Evolutionary conservation across 2,329 filamentous ascomycete genomes (phyloP).

Genomic region (Aspergillus glaucus): DNA sequence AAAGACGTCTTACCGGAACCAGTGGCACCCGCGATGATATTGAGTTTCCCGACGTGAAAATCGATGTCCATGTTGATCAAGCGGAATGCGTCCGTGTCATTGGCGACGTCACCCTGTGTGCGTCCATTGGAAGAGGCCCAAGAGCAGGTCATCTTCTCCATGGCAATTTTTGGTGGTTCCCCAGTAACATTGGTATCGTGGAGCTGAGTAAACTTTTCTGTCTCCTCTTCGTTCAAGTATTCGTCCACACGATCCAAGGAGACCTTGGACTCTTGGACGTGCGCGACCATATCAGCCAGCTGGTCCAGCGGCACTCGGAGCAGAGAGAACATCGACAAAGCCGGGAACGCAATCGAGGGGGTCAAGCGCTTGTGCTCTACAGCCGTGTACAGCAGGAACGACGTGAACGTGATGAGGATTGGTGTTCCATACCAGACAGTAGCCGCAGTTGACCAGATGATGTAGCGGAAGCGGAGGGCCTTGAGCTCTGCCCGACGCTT

Average conservation of each 20-base stretch:
- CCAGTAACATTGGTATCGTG: slow-evolving; percentile 63
- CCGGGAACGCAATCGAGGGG: slow-evolving; percentile 91
- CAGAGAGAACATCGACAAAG: slow-evolving; percentile 90
- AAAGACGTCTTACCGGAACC: slow-evolving; percentile 94
- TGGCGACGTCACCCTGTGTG: slow-evolving; percentile 51
- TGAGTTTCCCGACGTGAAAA: slow-evolving; percentile 80
- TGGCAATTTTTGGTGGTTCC: slow-evolving; percentile 71
- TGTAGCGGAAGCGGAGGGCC: slow-evolving; percentile 72
- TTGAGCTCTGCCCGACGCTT: slow-evolving; percentile 75
- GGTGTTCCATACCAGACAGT: slow-evolving; percentile 96
- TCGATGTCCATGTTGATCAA: slow-evolving; percentile 76
- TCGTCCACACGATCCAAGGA: slow-evolving; percentile 95
- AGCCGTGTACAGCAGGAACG: slow-evolving; percentile 87
- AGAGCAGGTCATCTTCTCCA: slow-evolving; percentile 76
- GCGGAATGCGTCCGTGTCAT: slow-evolving; percentile 68
- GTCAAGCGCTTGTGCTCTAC: slow-evolving; percentile 84
- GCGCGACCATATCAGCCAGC: slow-evolving; percentile 95
- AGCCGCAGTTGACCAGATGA: slow-evolving; percentile 85
- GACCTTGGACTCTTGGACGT: slow-evolving; percentile 95
- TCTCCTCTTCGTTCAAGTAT: slow-evolving; percentile 88
- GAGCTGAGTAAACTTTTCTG: slow-evolving; percentile 87
- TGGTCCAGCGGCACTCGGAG: slow-evolving; percentile 91
- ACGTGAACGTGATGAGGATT: slow-evolving; percentile 91
- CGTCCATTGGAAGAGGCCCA: slow-evolving; percentile 63
- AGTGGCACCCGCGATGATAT: slow-evolving; percentile 87